A percentile compares a stretch with the other conserved stretches of the same genome.
Conservation (phyloP, 768 basidiomycete genomes). For the Mycena leptocephala region DNA sequence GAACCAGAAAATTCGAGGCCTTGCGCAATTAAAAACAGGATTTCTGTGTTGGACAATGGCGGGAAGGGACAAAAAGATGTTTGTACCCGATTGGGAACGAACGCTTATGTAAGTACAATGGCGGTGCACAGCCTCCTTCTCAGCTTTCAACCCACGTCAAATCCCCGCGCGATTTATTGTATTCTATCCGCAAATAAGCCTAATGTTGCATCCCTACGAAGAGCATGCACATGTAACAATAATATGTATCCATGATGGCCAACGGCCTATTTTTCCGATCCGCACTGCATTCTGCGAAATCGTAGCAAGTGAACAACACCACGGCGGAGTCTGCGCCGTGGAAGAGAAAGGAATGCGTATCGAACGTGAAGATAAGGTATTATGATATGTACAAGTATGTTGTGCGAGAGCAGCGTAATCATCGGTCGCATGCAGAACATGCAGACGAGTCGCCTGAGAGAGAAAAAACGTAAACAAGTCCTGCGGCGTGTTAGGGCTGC, state of each 20-base stretch:
- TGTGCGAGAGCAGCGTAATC: conserved; percentile 17
- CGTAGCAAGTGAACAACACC: background rate
- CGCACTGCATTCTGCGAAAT: background rate
- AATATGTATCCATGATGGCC: background rate
- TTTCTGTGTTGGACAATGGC: background rate
- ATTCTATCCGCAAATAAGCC: background rate
- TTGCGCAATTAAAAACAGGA: background rate
- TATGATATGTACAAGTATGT: conserved; percentile 8
- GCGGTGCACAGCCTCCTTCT: background rate
- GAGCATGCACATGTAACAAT: background rate
- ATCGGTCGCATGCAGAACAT: conserved; percentile 7
- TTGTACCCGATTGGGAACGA: background rate
- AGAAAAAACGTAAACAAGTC: background rate
- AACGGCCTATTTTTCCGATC: conserved; percentile 9
- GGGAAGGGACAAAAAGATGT: background rate
- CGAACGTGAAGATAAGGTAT: background rate
- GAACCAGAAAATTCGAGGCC: background rate
- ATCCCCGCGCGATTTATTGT: background rate
- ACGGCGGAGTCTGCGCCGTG: background rate
- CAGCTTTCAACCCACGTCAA: background rate
- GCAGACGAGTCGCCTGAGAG: conserved; percentile 16
- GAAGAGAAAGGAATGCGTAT: background rate
- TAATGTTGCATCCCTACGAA: conserved; percentile 13
- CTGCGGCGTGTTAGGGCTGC: conserved; percentile 5
- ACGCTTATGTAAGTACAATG: background rate